Percentiles rank a stretch among this genome's conserved stretches.
Evolutionary conservation across 2,329 filamentous ascomycete genomes (phyloP).

Genomic region (Raffaelea arxii): DNA sequence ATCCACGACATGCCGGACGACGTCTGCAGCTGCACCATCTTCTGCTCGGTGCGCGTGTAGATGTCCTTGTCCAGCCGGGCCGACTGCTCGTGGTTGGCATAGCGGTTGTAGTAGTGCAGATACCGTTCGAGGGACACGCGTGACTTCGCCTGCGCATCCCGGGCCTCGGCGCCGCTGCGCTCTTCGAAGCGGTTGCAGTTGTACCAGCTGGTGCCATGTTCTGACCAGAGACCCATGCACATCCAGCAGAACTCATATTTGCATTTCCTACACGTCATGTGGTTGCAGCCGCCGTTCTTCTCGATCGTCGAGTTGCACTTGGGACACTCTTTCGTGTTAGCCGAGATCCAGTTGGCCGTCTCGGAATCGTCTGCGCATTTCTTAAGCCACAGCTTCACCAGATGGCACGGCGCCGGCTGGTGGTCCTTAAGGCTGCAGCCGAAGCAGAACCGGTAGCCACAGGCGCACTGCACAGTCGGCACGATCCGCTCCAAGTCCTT

Average conservation of each 20-base stretch:
- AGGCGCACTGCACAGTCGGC: slow-evolving; percentile 79
- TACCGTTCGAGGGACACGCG: slow-evolving; percentile 91
- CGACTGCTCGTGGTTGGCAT: slow-evolving; percentile 97
- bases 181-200: slow-evolving; percentile 98
- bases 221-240: slow-evolving; percentile 98
- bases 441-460: slow-evolving; percentile 87
- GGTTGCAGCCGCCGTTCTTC: slow-evolving; percentile 97
- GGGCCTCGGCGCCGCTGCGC: slow-evolving; percentile 82
- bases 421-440: slow-evolving; percentile 86
- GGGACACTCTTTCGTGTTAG: slow-evolving; percentile 96
- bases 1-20: slow-evolving; percentile 98
- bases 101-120: slow-evolving; percentile 97
- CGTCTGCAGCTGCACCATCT: slow-evolving; percentile 94
- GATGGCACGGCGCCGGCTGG: slow-evolving; percentile 79
- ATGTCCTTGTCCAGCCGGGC: slow-evolving; percentile 95
- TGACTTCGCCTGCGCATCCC: slow-evolving; percentile 85
- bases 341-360: slow-evolving; percentile 98
- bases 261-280: slow-evolving; percentile 96
- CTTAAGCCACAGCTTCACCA: slow-evolving; percentile 94
- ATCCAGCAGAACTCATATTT: slow-evolving; percentile 99
- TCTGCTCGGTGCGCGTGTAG: slow-evolving; percentile 93
- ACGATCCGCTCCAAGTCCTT: slow-evolving; percentile 79
- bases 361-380: slow-evolving; percentile 98
- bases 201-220: slow-evolving; percentile 98
- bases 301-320: slow-evolving; percentile 96